These are phyloP conservation scores for Petunia secreta DNA, from an alignment of 257 asterid genomes.

Conservation along the genomic window DNA sequence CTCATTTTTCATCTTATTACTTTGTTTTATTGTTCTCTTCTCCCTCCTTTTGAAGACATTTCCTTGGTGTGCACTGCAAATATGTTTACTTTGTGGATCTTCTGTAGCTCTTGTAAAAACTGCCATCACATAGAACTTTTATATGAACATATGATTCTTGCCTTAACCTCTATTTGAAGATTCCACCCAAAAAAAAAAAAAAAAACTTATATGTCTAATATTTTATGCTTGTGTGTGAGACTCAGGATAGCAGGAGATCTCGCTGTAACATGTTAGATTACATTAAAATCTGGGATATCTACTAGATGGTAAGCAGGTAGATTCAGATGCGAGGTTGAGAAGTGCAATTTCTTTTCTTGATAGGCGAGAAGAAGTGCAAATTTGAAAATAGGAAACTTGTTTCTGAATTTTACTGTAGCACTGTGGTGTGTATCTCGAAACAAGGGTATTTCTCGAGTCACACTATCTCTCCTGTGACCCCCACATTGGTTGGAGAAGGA, in stretches of 20 bases:
- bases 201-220: neutral
- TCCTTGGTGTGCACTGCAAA: neutral
- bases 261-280: neutral
- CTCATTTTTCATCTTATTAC: neutral
- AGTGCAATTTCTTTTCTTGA: too few species aligned
- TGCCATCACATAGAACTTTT: neutral
- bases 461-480: neutral
- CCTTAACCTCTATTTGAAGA: neutral
- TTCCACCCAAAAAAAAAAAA: neutral
- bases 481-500: too few species aligned
- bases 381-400: neutral
- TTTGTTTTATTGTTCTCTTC: neutral
- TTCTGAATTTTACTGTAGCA: neutral
- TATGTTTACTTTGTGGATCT: constrained; percentile 16
- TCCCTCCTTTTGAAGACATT: neutral
- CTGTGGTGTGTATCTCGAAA: neutral
- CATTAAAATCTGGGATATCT: neutral
- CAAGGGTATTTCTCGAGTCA: neutral
- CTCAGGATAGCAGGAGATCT: neutral
- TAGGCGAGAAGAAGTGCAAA: neutral
- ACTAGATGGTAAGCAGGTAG: neutral
- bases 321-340: neutral
- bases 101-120: neutral
- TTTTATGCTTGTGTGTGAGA: neutral
- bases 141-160: neutral